Evolutionary conservation across 805 yeast genomes (phyloP), one percentile per base, ranked within the genome.

Genomic region (Ogataea degrootiae): DNA sequence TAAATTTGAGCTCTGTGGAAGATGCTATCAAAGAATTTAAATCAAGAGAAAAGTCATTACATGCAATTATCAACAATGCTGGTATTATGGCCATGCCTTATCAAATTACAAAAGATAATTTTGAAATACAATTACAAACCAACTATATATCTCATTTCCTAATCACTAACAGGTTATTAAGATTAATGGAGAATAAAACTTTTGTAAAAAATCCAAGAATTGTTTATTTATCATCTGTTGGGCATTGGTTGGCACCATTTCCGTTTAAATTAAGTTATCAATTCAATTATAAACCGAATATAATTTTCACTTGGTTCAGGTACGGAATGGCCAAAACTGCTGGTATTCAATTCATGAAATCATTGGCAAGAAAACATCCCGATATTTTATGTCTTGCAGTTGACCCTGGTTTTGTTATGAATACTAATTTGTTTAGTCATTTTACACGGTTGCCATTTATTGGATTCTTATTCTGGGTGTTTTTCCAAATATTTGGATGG

Each of bases 341-440:
- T 0, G 85, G 87, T 0, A 87, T 87, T 39, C 96, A 88, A 56
- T 77, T 81, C 58, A 76, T 81, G 58, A 80, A 80, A 55, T 72
- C 81, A 62, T 65, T 88, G 21, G 78, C 92, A 0, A 69, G 79
- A 35, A 74, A 82, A 49, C 75, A 86, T 60, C 94, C 95, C 0
- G 73, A 79, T 17, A 71, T 87, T 9, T 62, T 82, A 36, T 80
- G 83, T 48, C 64, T 79, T 35, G 74, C 88, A 2, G 86, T 87
- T 3, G 91, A 87, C 58, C 96, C 96, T 0, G 96, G 96, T 0
- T 75, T 87, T 53, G 87, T 87, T n/a, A 83, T 88, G 86, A 82
- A 82, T 57, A 83, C 96, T 2, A 83, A 84, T 54, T 63, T 85
- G 41, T 85, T 85, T 61, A 72, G 84, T 41, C 86, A 85, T 61